Evolutionary conservation across 345 rosid species (phyloP), one percentile per base, ranked within the genome.

Genomic region (Raphanus raphanistrum): DNA sequence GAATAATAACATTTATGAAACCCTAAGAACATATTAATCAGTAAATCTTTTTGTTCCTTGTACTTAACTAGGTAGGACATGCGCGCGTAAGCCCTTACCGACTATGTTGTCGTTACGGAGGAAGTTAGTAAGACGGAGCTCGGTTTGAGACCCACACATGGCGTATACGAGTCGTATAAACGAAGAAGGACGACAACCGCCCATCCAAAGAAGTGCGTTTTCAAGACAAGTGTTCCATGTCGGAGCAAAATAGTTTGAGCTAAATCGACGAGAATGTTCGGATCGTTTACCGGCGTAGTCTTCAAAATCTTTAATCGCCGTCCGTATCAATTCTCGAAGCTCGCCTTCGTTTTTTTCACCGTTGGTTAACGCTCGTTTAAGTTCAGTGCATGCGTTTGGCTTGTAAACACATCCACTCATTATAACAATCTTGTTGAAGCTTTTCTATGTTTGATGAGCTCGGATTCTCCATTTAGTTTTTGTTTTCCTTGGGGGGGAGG

Each of bases 141-240:
- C 60, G 27, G 76, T 70, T 36, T 80, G 52, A 12, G 83, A 75
- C 3, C 87, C 83, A 21, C 79, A 76, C n/a, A 72, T 78, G 12
- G 79, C 78, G 43, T 84, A 85, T 3, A 84, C 7, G 32, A 85
- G 79, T 27, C 88, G 66, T 48, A 86, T 67, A 36, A 38, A 84
- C 12, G 77, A 75, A 29, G 90, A 64, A 21, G 90, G 89, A 52
- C 86, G 73, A 74, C 86, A 88, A 6, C 88, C 88, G 0, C 78
- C 87, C 8, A 84, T 48, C 85, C 89, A 83, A 43, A 83, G 80
- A 16, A 82, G 73, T 57, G 87, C 85, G 66, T 85, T 84, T 81
- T 84, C 88, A 7, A 83, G 64, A 48, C 85, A 50, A 12, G 80
- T 83, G 75, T 83, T 78, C 88, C 85, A 84, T 15, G 72, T 1